Evolutionary conservation across 2,329 filamentous ascomycete species (phyloP).

Genomic region (Furcasterigmium furcatum): DNA sequence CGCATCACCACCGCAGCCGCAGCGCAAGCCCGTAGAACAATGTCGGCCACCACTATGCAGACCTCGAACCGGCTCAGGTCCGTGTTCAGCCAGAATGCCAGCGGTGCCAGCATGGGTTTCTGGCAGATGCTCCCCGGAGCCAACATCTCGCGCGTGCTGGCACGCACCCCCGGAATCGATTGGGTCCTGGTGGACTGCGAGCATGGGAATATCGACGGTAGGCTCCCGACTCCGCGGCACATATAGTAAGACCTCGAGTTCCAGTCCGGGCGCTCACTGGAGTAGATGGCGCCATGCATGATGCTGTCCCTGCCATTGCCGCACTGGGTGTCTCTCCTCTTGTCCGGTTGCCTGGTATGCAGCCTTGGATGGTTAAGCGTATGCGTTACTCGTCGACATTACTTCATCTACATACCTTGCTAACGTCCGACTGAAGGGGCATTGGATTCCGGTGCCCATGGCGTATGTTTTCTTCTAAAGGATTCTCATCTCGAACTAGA

Average conservation of each 20-base stretch:
- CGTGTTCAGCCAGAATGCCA: conserved; percentile 41
- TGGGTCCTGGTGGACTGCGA: conserved; percentile 62
- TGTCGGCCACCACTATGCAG: conserved; percentile 31
- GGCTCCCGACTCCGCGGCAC: conserved; percentile 14
- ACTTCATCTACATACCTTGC: neutral
- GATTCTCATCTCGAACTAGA: too few species aligned
- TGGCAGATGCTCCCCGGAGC: conserved; percentile 64
- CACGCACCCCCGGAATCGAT: conserved; percentile 58
- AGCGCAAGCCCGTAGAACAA: neutral
- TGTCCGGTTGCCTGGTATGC: conserved; percentile 53
- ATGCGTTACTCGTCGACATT: conserved; percentile 14
- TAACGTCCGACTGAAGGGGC: conserved; percentile 39
- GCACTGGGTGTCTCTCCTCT: conserved; percentile 38
- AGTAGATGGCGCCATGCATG: conserved; percentile 49
- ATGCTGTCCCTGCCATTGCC: conserved; percentile 49
- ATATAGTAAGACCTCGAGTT: too few species aligned
- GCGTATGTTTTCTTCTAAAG: too few species aligned
- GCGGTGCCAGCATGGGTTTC: conserved; percentile 47
- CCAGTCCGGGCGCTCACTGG: neutral
- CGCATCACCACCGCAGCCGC: neutral
- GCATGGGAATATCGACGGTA: conserved; percentile 49
- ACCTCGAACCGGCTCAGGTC: conserved; percentile 45
- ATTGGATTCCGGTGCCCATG: conserved; percentile 55
- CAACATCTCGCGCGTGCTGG: conserved; percentile 57
- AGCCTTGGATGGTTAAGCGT: conserved; percentile 56